Evolutionary conservation across 78 protist species (phyloP).

Genomic region (Speleostelium caveatum): DNA sequence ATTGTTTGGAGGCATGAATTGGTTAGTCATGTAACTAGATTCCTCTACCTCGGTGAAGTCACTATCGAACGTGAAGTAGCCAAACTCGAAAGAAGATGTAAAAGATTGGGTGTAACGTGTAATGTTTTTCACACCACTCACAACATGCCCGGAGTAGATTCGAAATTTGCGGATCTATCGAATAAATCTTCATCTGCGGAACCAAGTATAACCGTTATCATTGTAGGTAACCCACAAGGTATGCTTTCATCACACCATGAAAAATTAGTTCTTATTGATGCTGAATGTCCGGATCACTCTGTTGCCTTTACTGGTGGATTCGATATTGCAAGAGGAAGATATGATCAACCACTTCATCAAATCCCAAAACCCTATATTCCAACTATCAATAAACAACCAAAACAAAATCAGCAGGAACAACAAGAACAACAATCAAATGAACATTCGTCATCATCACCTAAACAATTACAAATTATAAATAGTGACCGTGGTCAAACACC

Average conservation of each 20-base stretch:
- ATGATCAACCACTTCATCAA: conserved; percentile 79
- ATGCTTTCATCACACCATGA: conserved; percentile 86
- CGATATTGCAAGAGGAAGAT: conserved; percentile 87
- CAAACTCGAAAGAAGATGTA: conserved; percentile 73
- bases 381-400: conserved; percentile 3
- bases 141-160: conserved; percentile 39
- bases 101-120: conserved; percentile 46
- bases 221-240: conserved; percentile 87
- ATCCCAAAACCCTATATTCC: conserved; percentile 66
- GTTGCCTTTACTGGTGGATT: conserved; percentile 86
- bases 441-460: background rate
- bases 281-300: conserved; percentile 72
- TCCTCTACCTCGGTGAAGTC: conserved; percentile 79
- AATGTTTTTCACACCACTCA: conserved; percentile 66
- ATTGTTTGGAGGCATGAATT: conserved; percentile 88
- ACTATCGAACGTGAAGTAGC: conserved; percentile 81
- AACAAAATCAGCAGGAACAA: conserved; percentile 2
- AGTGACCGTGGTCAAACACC: no score
- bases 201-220: conserved; percentile 65
- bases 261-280: conserved; percentile 82
- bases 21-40: conserved; percentile 67
- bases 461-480: conserved; percentile 5
- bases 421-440: background rate
- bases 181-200: background rate
- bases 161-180: background rate